Evolutionary conservation across 2,329 filamentous ascomycete genomes (phyloP).

Genomic region (Fusarium sororula): DNA sequence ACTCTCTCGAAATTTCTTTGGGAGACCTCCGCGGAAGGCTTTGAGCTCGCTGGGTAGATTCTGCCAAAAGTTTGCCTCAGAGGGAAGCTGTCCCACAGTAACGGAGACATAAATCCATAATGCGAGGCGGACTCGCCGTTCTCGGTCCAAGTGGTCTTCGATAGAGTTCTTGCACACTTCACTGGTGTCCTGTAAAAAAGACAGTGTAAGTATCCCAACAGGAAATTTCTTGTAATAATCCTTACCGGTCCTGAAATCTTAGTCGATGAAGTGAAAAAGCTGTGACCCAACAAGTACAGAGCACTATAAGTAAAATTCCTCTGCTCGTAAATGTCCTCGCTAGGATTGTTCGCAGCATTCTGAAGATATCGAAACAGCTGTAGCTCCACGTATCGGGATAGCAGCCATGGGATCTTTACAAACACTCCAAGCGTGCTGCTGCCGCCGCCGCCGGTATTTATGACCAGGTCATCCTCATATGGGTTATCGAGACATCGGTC

Average conservation of each 20-base stretch:
- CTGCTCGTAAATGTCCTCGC: not conserved
- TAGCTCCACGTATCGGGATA: not conserved
- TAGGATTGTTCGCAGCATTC: not conserved
- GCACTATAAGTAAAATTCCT: not conserved
- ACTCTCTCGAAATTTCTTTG: not conserved
- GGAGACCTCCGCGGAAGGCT: not conserved
- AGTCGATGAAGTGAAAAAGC: rapidly evolving
- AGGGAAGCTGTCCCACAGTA: not conserved
- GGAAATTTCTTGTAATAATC: rapidly evolving
- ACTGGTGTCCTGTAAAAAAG: not conserved
- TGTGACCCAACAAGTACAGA: not conserved
- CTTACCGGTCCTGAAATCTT: not conserved
- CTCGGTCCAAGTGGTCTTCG: not conserved
- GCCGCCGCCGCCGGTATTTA: not conserved
- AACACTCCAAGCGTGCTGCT: not conserved
- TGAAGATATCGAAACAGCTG: not conserved
- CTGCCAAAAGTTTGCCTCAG: not conserved
- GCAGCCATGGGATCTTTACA: not conserved
- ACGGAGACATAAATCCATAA: not conserved
- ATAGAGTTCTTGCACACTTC: not conserved
- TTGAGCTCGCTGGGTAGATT: not conserved
- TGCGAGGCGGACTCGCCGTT: not conserved
- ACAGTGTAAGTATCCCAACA: not conserved
- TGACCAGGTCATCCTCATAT: not conserved
- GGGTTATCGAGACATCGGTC: not conserved